These are phyloP conservation scores for Podospora tetraspora DNA, from an alignment of 495 filamentous ascomycete species.

Conservation along the genomic window DNA sequence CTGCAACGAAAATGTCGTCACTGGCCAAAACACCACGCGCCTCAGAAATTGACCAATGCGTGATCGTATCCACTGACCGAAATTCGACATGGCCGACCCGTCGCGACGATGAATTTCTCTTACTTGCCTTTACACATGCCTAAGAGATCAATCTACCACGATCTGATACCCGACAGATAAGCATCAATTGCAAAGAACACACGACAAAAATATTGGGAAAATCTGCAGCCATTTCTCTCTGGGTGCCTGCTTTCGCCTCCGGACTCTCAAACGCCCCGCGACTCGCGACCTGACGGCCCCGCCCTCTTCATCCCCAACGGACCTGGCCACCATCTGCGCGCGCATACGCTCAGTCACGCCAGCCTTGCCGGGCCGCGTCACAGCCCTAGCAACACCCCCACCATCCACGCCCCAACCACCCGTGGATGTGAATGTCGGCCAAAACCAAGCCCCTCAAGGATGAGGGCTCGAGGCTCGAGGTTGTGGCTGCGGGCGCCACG, in stretches of 20 bases:
- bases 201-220: neutral
- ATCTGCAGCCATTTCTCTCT: neutral
- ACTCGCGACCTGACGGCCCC: neutral
- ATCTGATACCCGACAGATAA: neutral
- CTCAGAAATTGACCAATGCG: conserved; percentile 10
- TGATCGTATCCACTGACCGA: neutral
- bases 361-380: neutral
- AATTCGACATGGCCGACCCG: neutral
- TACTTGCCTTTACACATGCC: neutral
- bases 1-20: neutral
- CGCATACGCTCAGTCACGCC: neutral
- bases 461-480: conserved; percentile 85
- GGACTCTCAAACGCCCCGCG: too few relatives aligned
- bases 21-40: conserved; percentile 4
- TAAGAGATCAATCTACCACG: neutral
- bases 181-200: neutral
- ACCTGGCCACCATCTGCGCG: neutral
- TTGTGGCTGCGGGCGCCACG: conserved; percentile 75
- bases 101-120: neutral
- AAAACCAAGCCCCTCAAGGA: conserved; percentile 67
- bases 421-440: conserved; percentile 31
- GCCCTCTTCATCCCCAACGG: neutral
- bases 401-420: neutral
- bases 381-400: neutral
- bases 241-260: too few relatives aligned